Evolutionary conservation across 257 asterid species (phyloP).

Genomic region (Pogostemon cablin): DNA sequence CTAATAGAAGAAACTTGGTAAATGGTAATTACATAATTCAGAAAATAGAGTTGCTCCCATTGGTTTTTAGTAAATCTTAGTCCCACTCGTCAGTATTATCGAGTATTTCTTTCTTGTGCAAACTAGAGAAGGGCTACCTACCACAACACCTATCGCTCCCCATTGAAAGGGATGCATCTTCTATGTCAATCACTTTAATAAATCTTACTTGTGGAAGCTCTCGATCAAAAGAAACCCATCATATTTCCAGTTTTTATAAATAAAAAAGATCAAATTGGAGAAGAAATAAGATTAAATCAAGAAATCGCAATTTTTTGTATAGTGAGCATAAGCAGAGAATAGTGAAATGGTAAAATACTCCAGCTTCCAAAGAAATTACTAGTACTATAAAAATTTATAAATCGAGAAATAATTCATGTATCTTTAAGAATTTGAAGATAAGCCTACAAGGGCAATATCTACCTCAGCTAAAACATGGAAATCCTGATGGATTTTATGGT

Average conservation of each 20-base stretch:
- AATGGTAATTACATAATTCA: neutral
- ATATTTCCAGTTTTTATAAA: neutral
- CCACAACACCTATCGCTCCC: constrained; percentile 1
- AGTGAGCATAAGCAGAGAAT: neutral
- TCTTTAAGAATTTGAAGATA: neutral
- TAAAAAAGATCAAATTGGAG: constrained; percentile 2
- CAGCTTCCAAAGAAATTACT: neutral
- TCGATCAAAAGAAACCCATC: constrained; percentile 1
- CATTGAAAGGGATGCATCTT: constrained; percentile 4
- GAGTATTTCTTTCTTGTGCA: neutral
- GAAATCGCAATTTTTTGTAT: constrained; percentile 3
- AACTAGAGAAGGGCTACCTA: constrained; percentile 5
- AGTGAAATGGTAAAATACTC: constrained; percentile 19
- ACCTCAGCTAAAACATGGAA: neutral
- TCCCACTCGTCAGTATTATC: neutral
- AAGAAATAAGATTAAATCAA: neutral
- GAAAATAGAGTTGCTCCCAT: constrained; percentile 3
- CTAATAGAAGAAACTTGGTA: neutral
- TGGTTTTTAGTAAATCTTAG: neutral
- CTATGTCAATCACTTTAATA: constrained; percentile 17
- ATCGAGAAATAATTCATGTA: neutral
- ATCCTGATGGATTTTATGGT: neutral
- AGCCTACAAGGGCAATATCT: neutral
- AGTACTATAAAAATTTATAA: neutral
- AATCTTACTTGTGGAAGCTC: constrained; percentile 13